Percentiles rank a stretch among this genome's conserved stretches.
phyloP scores from a whole-genome alignment of 2,329 filamentous ascomycete genomes.

The Ampelomyces quisqualis region DNA sequence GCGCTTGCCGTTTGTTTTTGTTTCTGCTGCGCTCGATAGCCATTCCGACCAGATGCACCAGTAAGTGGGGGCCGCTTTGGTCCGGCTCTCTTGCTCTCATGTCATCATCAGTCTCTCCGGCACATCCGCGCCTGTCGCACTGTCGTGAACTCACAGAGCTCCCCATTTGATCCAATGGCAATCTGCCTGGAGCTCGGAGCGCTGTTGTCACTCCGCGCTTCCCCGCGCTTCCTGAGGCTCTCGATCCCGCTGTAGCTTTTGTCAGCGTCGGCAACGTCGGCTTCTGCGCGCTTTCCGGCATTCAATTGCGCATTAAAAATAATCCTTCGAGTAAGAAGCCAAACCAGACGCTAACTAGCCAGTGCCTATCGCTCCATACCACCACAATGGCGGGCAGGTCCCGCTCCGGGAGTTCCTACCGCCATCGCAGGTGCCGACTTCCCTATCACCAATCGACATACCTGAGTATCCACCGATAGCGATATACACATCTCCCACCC shows the following conservation, averaged over 20 bases:
- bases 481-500: conserved; percentile 18
- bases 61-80: conserved; percentile 22
- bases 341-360: conserved; percentile 27
- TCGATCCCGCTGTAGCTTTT: conserved; percentile 15
- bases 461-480: conserved; percentile 29
- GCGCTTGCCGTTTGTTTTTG: background rate
- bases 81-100: conserved; percentile 19
- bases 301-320: conserved; percentile 7
- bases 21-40: conserved; percentile 1
- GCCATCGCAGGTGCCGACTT: conserved; percentile 23
- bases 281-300: conserved; percentile 8
- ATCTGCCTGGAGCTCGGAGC: background rate
- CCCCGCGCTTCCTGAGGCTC: conserved; percentile 23
- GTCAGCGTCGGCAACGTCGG: conserved; percentile 35
- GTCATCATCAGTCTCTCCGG: conserved; percentile 28
- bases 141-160: conserved; percentile 8
- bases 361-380: conserved; percentile 42
- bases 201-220: conserved; percentile 19
- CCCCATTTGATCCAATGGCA: conserved; percentile 11
- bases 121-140: conserved; percentile 17
- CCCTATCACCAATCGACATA: conserved; percentile 25
- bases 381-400: conserved; percentile 40
- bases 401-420: conserved; percentile 34
- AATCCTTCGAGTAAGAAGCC: conserved; percentile 14
- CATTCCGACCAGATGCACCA: conserved; percentile 10